A percentile compares a stretch with the other conserved stretches of the same genome.
phyloP scores from a whole-genome alignment of 2,329 filamentous ascomycete species.

The Incumbomyces delicatus region DNA sequence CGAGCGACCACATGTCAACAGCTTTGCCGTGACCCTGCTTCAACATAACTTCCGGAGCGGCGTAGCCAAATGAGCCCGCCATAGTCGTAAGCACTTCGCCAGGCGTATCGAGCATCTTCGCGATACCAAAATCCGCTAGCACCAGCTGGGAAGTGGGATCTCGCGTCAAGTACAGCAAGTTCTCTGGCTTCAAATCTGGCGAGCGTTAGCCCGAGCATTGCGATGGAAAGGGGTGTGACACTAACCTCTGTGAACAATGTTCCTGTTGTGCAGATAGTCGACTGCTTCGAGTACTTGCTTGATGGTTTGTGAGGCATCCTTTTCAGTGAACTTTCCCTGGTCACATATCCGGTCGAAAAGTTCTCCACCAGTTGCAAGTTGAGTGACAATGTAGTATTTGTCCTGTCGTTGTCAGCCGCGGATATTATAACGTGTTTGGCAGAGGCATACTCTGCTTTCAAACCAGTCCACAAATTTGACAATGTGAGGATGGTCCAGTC shows the following conservation, averaged over 20 bases:
- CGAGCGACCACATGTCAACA: slow-evolving; percentile 98
- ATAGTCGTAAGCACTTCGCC: slow-evolving; percentile 93
- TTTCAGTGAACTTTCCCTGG: slow-evolving; percentile 95
- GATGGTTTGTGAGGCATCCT: slow-evolving; percentile 92
- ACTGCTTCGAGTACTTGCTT: slow-evolving; percentile 88
- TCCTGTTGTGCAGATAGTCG: slow-evolving; percentile 85
- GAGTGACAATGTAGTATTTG: slow-evolving; percentile 98
- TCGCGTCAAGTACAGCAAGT: slow-evolving; percentile 82
- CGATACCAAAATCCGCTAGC: slow-evolving; percentile 94
- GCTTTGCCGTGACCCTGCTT: slow-evolving; percentile 96
- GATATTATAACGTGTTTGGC: neutral
- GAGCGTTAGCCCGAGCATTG: slow-evolving; percentile 12
- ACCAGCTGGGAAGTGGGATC: slow-evolving; percentile 74
- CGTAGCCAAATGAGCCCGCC: slow-evolving; percentile 97
- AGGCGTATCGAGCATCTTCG: slow-evolving; percentile 88
- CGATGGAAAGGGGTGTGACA: neutral
- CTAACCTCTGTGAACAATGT: slow-evolving; percentile 88
- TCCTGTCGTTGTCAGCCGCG: slow-evolving; percentile 48
- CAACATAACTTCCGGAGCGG: slow-evolving; percentile 95
- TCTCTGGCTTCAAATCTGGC: slow-evolving; percentile 92
- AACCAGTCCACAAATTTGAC: slow-evolving; percentile 99
- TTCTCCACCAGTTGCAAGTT: slow-evolving; percentile 90
- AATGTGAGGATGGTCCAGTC: slow-evolving; percentile 86
- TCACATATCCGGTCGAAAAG: slow-evolving; percentile 97
- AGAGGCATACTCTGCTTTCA: slow-evolving; percentile 66